Base-by-base conservation (phyloP, 2,329 filamentous ascomycete genomes). In the Aureobasidium mangrovei region DNA sequence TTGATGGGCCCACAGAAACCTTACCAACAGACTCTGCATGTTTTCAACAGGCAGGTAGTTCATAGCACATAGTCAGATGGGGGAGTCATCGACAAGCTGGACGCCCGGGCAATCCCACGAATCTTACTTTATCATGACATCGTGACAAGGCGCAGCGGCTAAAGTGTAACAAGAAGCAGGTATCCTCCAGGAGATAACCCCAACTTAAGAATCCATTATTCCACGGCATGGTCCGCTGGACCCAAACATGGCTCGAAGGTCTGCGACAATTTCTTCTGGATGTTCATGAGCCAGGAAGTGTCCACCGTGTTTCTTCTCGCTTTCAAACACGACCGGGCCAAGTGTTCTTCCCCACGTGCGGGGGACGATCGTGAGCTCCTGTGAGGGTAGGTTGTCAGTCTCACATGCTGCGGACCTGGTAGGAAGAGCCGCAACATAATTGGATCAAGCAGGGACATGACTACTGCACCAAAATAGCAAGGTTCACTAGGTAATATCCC, bases 271-370 rank as follows among this genome's bases (percentile, higher is more conserved):
- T 24, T 70, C 64, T 2, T 77, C 69, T 0, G 81, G 81, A 35
- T 69, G 67, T 65, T 84, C 82, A 54, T 74, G 75, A 0, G 82
- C 76, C 3, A 77, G 77, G 60, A 84, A 84, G 61, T 84, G 81
- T 0, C 81, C 81, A 0, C 79, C 79, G 3, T 67, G 65, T 4
- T 68, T 62, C 49, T 81, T 75, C 7, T 66, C 59, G 8, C 65
- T 69, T 60, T 82, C 77, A 48, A 78, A 81, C 0, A 84, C 82
- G 0, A 86, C 73, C 0, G 77, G 71, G 1, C 64, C 84, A 6
- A 86, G 64, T 0, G 79, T 81, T n/a, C 71, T 69, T 0, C 71
- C 75, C 79, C 80, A 86, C 0, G 73, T 72, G 57, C 68, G 73
- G 0, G 82, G 82, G 32, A 76, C 67, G 3, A 81, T 70, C 0